Evolutionary conservation across 257 asterid genomes (phyloP), one percentile per base, ranked within the genome.

Genomic region (Knoxia roxburghii): DNA sequence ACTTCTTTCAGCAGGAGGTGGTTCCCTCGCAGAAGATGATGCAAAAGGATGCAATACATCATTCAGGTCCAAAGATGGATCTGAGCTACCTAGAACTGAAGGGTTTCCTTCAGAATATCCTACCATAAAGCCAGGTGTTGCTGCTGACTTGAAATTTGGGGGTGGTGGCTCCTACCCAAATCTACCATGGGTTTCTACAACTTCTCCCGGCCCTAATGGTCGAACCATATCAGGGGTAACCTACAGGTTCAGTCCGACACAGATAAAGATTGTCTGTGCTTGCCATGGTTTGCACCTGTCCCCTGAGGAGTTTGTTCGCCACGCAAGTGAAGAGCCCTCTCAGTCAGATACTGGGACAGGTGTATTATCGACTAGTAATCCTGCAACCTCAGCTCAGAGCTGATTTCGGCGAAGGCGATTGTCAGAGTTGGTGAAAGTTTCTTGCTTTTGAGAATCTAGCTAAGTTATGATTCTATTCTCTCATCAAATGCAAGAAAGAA

Each of bases 271-370:
- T 17, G 96, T 90, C 39, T 93, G 97, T 57, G 97, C 97, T 67
- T 93, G 96, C 76, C 99, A 93, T 60, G 92, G 97, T n/a, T 66
- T 88, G 49, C 96, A 93, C 77, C 82, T 93, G 95, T 88, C 97
- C 23, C 97, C 97, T 0, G 97, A 88, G 30, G 99, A 86, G 65
- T 93, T 93, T 62, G 83, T 85, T 33, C 80, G 80, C 54, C 97
- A 90, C 73, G 96, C 96, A 54, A 66, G 68, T 17, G 95, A 88
- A 73, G 96, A 87, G 66, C 89, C 72, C 58, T 65, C 63, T 20
- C 65, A 61, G 51, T 76, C 72, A 40, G 93, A 83, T 24, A 73
- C 73, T n/a, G 77, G 80, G 54, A 35, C 80, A 64, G 95, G 86
- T 71, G 74, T 83, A 55, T 63, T 83, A 23, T 87, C 89, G 2